Base-by-base conservation (phyloP, 2,329 filamentous ascomycete species). In the Ambrosiella xylebori region DNA sequence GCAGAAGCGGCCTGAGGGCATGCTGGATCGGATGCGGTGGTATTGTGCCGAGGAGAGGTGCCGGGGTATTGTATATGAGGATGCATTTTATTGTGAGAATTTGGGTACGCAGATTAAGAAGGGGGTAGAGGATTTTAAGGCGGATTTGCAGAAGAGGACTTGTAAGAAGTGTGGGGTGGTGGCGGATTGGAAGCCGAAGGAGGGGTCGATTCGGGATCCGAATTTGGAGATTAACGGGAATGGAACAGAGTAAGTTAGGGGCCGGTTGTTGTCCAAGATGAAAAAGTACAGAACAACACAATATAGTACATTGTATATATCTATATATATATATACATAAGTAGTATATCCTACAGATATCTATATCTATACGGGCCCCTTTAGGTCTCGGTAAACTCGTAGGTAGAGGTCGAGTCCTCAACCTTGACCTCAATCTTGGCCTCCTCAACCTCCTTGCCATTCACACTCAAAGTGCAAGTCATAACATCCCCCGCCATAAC, bases 81-180 rank as follows among this genome's bases (percentile, higher is more conserved):
- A 83, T 49, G 74, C 78, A 9, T 97, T 98, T 66, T 82, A 93
- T 68, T 95, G 89, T 69, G 90, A 84, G 39, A 85, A 97, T 72
- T 72, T 97, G 62, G 91, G 91, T 17, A 91, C 85, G 27, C 93
- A 97, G 80, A 91, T 98, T 67, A 97, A 96, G 75, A 80, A 80
- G 56, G 90, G 87, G 7, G 91, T 97, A 41, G 82, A 95, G 70
- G 76, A 75, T 17, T 97, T 97, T 70, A 85, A 82, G 70, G 76
- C 69, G 1, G 81, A 71, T 61, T 77, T 81, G 59, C 75, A 80
- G 61, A 80, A 79, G 70, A 80, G 91, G 68, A 89, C 72, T 60
- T 98, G 93, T 70, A 75, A 75, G 64, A 77, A 74, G 37, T 98
- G 93, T 70, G 89, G 90, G 19, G 73, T 75, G 59, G 64, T 95